These are phyloP conservation scores for Aspergillus felis DNA, from an alignment of 2,329 filamentous ascomycete genomes.

Conservation along the genomic window DNA sequence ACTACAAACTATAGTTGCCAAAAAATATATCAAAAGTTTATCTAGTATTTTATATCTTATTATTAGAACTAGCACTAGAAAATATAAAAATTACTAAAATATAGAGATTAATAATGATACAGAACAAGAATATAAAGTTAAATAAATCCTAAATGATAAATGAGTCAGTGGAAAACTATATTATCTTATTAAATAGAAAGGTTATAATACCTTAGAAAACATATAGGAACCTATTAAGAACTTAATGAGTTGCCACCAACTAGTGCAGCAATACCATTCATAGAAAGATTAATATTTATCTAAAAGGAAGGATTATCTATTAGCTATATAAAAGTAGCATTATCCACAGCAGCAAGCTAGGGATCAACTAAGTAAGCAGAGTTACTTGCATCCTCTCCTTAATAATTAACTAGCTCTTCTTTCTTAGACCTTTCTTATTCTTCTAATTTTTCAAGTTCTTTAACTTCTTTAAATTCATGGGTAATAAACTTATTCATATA, in stretches of 20 bases:
- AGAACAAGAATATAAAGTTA: not conserved
- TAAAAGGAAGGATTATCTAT: too few species aligned
- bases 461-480: too few species aligned
- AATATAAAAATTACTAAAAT: not conserved
- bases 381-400: too few species aligned
- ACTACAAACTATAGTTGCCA: not conserved
- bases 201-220: not conserved
- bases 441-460: too few species aligned
- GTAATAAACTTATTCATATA: too few species aligned
- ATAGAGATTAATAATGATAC: not conserved
- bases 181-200: not conserved
- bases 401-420: too few species aligned
- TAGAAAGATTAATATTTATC: too few species aligned
- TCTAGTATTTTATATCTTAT: constrained; percentile 1
- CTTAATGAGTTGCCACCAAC: not conserved
- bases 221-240: constrained; percentile 8
- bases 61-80: not conserved
- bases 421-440: too few species aligned
- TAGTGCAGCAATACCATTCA: too few species aligned
- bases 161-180: not conserved
- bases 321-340: too few species aligned
- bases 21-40: not conserved
- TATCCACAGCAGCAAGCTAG: too few species aligned
- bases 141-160: not conserved
- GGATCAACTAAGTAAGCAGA: too few species aligned